These are phyloP conservation scores for Pichia scutulata DNA, from an alignment of 805 yeast species.

Conservation along the genomic window DNA sequence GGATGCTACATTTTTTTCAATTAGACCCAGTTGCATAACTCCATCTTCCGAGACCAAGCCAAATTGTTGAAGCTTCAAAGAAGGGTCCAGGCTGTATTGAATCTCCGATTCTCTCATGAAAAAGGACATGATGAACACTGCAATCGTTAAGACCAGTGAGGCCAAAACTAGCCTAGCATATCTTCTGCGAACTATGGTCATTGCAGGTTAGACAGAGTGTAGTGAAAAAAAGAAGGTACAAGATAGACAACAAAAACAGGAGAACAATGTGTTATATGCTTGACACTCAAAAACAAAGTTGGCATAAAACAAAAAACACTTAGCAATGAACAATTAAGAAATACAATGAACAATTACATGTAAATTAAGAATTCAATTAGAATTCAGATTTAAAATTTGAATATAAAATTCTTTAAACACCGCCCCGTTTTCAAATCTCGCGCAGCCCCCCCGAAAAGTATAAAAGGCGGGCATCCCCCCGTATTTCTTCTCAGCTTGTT, in stretches of 20 bases:
- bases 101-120: neutral
- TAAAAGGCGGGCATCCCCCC: neutral
- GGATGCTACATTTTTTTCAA: neutral
- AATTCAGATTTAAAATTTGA: no score
- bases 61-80: neutral
- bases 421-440: neutral
- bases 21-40: neutral
- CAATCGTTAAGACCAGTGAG: neutral
- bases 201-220: no score
- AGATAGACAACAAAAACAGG: no score
- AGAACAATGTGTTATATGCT: no score
- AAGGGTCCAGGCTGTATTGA: neutral
- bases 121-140: neutral
- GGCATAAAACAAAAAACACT: no score
- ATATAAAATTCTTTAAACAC: neutral
- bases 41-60: constrained; percentile 7
- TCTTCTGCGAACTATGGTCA: neutral
- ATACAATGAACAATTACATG: no score
- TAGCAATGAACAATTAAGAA: no score
- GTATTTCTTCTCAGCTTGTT: neutral
- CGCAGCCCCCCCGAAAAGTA: neutral
- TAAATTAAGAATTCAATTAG: no score
- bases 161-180: neutral
- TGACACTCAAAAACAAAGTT: no score
- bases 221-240: no score